These are phyloP conservation scores for Solanum neorickii DNA, from an alignment of 257 asterid species.

Conservation along the genomic window DNA sequence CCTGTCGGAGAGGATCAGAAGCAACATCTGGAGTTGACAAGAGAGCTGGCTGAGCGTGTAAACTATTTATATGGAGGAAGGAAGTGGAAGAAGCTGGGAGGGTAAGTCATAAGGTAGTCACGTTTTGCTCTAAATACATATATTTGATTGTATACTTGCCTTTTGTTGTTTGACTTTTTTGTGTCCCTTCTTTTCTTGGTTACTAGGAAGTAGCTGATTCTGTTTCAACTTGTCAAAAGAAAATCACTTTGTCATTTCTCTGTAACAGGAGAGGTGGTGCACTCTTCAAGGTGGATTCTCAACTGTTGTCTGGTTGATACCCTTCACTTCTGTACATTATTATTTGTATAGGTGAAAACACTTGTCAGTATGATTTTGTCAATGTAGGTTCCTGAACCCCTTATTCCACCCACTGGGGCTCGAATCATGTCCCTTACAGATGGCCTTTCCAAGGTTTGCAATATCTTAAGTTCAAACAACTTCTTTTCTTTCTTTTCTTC, in stretches of 20 bases:
- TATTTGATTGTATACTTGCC: neutral
- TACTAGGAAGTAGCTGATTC: slow-evolving; percentile 14
- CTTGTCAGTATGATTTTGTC: slow-evolving; percentile 8
- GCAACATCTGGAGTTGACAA: slow-evolving; percentile 89
- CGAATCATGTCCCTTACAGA: slow-evolving; percentile 99
- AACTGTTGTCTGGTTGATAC: slow-evolving; percentile 6
- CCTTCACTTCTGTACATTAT: neutral
- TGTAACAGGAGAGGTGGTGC: slow-evolving; percentile 78
- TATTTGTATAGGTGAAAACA: slow-evolving; percentile 7
- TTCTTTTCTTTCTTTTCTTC: neutral
- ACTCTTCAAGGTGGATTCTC: slow-evolving; percentile 66
- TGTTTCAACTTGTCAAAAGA: neutral
- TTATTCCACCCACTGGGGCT: slow-evolving; percentile 96
- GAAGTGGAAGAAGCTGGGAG: slow-evolving; percentile 97
- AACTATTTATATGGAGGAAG: slow-evolving; percentile 85
- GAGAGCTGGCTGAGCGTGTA: slow-evolving; percentile 90
- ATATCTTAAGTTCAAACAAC: slow-evolving; percentile 3
- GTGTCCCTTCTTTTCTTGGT: slow-evolving; percentile 11
- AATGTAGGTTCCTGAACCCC: slow-evolving; percentile 87
- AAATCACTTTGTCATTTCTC: neutral
- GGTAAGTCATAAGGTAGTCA: slow-evolving; percentile 39
- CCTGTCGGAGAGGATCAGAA: slow-evolving; percentile 99
- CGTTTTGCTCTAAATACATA: neutral
- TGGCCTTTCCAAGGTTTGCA: slow-evolving; percentile 86
- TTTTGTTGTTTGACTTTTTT: slow-evolving; percentile 6